Conservation (phyloP, 176 grass and related monocot species). For the Carex littledalei region DNA sequence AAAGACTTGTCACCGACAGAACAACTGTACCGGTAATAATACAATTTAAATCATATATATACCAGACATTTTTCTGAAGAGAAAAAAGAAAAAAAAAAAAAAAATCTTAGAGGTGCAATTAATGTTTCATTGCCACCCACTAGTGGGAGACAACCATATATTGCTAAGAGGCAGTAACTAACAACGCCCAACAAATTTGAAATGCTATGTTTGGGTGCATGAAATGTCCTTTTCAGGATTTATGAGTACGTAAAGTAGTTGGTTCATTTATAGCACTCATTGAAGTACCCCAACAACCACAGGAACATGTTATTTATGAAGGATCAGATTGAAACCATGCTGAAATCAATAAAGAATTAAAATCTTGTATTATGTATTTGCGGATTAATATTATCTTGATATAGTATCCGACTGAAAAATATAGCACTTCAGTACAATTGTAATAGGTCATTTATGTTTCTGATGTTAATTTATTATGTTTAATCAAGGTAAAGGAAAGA, state of each 20-base stretch:
- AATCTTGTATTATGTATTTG: neutral
- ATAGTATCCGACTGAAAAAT: neutral
- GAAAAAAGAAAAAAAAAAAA: no score
- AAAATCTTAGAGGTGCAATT: neutral
- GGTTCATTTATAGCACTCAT: slow-evolving; percentile 3
- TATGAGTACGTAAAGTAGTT: slow-evolving; percentile 5
- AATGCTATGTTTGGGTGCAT: neutral
- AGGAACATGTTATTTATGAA: neutral
- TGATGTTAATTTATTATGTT: neutral
- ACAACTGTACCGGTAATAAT: neutral
- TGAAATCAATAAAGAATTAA: neutral
- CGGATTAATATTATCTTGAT: neutral
- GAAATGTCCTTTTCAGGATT: slow-evolving; percentile 19
- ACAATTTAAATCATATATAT: neutral
- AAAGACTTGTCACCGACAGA: neutral
- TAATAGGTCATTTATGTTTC: neutral
- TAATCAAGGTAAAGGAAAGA: neutral
- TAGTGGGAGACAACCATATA: slow-evolving; percentile 2
- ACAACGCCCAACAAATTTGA: slow-evolving; percentile 9
- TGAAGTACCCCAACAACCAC: neutral
- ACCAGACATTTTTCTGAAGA: neutral
- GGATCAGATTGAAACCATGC: neutral
- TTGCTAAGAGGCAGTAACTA: slow-evolving; percentile 1
- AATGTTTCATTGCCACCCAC: neutral
- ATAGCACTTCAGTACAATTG: neutral